phyloP scores from a whole-genome alignment of 2,329 filamentous ascomycete genomes.

The Penicillium sp. region DNA sequence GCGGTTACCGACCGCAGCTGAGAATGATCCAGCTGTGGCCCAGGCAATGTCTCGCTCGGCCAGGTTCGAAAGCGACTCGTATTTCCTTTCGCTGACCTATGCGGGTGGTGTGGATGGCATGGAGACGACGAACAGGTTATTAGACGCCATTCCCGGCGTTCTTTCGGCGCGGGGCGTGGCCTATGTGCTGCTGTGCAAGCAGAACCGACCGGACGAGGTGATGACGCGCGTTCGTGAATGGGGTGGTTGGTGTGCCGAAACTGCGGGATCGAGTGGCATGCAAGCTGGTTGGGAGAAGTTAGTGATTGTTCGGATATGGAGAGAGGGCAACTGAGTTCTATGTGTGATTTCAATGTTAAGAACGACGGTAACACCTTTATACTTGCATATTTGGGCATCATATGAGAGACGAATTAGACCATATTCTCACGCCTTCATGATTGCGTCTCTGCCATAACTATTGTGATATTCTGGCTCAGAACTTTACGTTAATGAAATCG shows the following conservation, averaged over 20 bases:
- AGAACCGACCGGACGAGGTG: conserved; percentile 80
- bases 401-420: not conserved
- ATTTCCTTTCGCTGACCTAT: conserved; percentile 81
- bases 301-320: conserved; percentile 84
- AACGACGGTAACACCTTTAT: not conserved
- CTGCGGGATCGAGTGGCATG: conserved; percentile 79
- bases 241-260: conserved; percentile 71
- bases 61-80: conserved; percentile 76
- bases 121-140: conserved; percentile 82
- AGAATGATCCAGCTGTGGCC: conserved; percentile 27
- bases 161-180: conserved; percentile 72
- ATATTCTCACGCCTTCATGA: not conserved
- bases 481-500: not conserved
- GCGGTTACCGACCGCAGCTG: conserved; percentile 38
- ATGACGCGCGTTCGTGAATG: conserved; percentile 62
- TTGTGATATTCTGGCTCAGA: not conserved
- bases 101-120: conserved; percentile 89
- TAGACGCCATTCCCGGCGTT: conserved; percentile 66
- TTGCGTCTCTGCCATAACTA: not conserved
- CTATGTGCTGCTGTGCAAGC: conserved; percentile 85
- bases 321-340: conserved; percentile 28
- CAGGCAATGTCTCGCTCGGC: conserved; percentile 28
- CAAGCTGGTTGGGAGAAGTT: conserved; percentile 93
- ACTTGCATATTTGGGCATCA: not conserved
- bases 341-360: not conserved